Conservation (phyloP, 129 eudicot genomes). For the Lonicera japonica region DNA sequence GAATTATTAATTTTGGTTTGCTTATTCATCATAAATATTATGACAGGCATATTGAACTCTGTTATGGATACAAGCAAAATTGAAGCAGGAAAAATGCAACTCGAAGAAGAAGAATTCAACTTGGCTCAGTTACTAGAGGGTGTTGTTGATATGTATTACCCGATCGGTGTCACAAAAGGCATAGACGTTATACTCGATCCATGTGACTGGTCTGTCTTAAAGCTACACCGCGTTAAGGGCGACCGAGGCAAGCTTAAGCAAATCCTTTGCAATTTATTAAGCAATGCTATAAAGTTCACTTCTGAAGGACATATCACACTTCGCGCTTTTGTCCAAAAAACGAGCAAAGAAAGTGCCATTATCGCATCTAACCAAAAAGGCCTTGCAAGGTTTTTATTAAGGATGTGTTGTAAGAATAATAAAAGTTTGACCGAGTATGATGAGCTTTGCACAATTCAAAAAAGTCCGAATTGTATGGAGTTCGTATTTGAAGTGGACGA, state of each 20-base stretch:
- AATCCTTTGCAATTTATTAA: constrained; percentile 35
- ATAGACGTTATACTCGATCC: constrained; percentile 41
- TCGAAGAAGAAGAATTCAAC: constrained; percentile 28
- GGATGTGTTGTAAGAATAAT: constrained; percentile 12
- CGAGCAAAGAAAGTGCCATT: constrained; percentile 18
- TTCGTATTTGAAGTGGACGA: constrained; percentile 42
- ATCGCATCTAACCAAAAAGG: constrained; percentile 19
- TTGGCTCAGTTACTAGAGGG: constrained; percentile 46
- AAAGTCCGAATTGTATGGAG: constrained; percentile 40
- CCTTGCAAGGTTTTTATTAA: constrained; percentile 4
- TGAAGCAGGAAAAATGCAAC: constrained; percentile 50
- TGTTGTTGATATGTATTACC: constrained; percentile 37
- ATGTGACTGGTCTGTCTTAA: constrained; percentile 30
- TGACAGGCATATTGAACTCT: constrained; percentile 30
- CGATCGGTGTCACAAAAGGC: constrained; percentile 36
- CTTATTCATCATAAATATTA: background rate
- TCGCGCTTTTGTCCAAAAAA: constrained; percentile 30
- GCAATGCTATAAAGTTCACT: constrained; percentile 51
- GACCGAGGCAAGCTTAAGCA: constrained; percentile 40
- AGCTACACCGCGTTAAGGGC: constrained; percentile 28
- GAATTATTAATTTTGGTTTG: no score
- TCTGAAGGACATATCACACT: constrained; percentile 38
- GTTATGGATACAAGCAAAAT: constrained; percentile 39
- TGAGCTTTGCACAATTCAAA: constrained; percentile 10
- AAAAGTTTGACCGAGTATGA: constrained; percentile 1